Base-by-base conservation (phyloP, 1,139 yeast genomes). In the Zygosaccharomyces sapae region DNA sequence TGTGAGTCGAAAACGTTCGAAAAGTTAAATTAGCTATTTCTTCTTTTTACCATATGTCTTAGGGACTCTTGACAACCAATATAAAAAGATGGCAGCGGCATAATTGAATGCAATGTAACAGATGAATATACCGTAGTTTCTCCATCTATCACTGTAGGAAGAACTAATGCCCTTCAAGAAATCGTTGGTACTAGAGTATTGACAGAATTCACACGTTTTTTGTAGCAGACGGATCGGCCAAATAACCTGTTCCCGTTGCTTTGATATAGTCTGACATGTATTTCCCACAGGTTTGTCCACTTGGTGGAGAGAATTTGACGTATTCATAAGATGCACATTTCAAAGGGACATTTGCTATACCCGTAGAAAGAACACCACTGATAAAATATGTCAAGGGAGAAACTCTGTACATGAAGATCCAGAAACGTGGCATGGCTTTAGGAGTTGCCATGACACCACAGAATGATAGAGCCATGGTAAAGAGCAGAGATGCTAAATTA, bases 371-470 rank as follows among this genome's bases (percentile, higher is more conserved):
- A 59, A 78, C 67, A 16, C 76, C 77, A 46, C 71, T 70, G 33
- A 78, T 67, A 59, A 77, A 70, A 55, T 79, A 79, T 4, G 86
- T 81, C 51, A 80, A 71, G 19, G 89, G 88, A 45, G 80, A 79
- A 37, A 70, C 71, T 62, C 86, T 73, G 70, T 83, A 67, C 74
- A 71, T 73, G 75, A 78, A 72, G 59, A 76, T 51, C 88, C 85
- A 73, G 70, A 77, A 71, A 55, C 80, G 67, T 71, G 81, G 57
- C 67, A 84, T 66, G 6, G 69, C 69, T 7, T 69, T 62, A 22
- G 81, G 78, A 24, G 81, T 73, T 7, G 79, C 84, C 65, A 86
- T 69, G 37, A 84, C 92, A 76, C 95, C 95, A 70, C 89, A 81
- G 79, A 86, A 86, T 47, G 79, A 75, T 66, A 85, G 71, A 53